Percentiles rank a stretch among this genome's conserved stretches.
These are phyloP conservation scores for Spinacia oleracea DNA, from an alignment of 179 eudicot species.

Conservation along the genomic window DNA sequence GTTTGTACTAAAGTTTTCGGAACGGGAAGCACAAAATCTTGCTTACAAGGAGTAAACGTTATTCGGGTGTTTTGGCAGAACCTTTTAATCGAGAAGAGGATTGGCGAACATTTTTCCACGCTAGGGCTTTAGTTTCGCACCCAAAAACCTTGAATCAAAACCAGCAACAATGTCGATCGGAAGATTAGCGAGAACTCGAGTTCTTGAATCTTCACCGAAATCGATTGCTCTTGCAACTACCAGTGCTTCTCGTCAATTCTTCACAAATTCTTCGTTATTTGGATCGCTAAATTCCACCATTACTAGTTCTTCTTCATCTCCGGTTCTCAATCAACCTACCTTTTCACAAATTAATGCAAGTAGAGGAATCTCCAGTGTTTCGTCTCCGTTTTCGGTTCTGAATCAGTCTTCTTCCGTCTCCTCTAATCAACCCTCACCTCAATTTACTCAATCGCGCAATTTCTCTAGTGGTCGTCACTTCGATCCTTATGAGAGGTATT, in stretches of 20 bases:
- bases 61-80: too few species aligned
- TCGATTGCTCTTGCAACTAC: not conserved
- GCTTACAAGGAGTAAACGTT: too few species aligned
- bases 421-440: not conserved
- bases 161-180: constrained; percentile 32
- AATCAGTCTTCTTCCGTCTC: constrained; percentile 19
- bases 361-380: constrained; percentile 8
- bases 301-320: constrained; percentile 6
- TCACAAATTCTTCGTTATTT: not conserved
- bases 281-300: not conserved
- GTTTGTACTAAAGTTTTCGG: too few species aligned
- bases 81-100: too few species aligned
- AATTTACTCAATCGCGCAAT: not conserved
- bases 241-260: not conserved
- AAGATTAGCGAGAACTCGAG: not conserved
- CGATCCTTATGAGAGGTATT: constrained; percentile 36
- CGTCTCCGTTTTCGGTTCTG: constrained; percentile 16
- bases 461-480: constrained; percentile 24
- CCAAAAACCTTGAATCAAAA: not conserved
- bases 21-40: too few species aligned
- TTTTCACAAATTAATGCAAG: not conserved
- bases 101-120: too few species aligned
- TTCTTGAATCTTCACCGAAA: not conserved
- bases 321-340: constrained; percentile 24
- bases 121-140: too few species aligned